A percentile compares a stretch with the other conserved stretches of the same genome.
Conservation (phyloP, 768 basidiomycete species). For the Leucocoprinus leucothites region DNA sequence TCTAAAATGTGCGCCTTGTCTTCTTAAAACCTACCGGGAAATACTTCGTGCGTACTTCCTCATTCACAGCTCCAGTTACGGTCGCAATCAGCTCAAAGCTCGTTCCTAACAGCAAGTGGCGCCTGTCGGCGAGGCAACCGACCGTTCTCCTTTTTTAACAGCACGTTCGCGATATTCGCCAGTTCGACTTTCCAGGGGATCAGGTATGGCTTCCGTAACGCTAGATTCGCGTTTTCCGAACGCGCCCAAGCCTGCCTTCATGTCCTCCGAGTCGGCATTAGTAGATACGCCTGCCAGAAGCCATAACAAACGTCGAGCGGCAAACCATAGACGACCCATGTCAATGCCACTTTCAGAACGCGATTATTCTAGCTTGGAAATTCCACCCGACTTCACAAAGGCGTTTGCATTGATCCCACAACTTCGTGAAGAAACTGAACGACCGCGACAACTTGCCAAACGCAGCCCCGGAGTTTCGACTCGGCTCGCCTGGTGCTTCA, state of each 20-base stretch:
- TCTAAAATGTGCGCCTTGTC: background rate
- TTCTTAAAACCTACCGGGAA: too few relatives aligned
- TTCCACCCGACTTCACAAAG: background rate
- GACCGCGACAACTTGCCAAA: background rate
- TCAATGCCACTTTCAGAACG: background rate
- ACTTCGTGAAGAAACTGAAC: background rate
- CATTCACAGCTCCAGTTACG: too few relatives aligned
- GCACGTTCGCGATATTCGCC: too few relatives aligned
- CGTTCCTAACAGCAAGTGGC: too few relatives aligned
- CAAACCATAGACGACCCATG: background rate
- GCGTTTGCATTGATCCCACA: background rate
- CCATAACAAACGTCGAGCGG: background rate
- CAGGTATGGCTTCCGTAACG: too few relatives aligned
- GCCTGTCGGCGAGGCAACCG: background rate
- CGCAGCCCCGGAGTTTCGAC: background rate
- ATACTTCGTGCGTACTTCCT: too few relatives aligned
- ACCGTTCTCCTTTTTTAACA: background rate
- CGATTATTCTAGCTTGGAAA: background rate
- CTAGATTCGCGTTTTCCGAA: too few relatives aligned
- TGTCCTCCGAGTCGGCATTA: background rate
- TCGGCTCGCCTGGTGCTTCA: background rate
- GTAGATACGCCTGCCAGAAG: background rate
- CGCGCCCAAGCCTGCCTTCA: background rate
- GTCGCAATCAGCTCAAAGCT: too few relatives aligned
- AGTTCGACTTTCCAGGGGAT: too few relatives aligned